Evolutionary conservation across 768 basidiomycete genomes (phyloP).

Genomic region (Collybiopsis confluens): DNA sequence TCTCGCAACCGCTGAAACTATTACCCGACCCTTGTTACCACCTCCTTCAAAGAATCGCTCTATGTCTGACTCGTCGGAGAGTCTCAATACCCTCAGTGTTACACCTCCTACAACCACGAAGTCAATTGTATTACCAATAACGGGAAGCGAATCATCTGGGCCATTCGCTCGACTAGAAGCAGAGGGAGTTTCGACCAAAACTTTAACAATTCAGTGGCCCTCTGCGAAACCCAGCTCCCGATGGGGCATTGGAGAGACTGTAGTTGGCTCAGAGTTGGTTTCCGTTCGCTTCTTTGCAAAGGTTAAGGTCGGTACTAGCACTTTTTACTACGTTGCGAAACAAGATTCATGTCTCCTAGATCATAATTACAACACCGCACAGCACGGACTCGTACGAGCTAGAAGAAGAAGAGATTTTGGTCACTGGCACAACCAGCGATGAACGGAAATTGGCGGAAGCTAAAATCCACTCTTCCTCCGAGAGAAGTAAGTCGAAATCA

Average conservation of each 20-base stretch:
- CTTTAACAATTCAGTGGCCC: constrained; percentile 70
- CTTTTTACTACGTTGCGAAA: too few relatives aligned
- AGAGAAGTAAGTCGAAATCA: constrained; percentile 11
- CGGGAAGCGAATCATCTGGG: constrained; percentile 55
- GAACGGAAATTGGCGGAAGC: constrained; percentile 63
- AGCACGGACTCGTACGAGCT: constrained; percentile 69
- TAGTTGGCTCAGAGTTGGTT: constrained; percentile 55
- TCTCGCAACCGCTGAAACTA: constrained; percentile 14
- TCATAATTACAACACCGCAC: constrained; percentile 47
- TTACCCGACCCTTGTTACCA: constrained; percentile 35
- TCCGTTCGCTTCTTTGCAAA: constrained; percentile 68
- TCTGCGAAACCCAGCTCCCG: constrained; percentile 61
- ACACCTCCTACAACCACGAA: constrained; percentile 16
- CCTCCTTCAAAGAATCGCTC: constrained; percentile 28
- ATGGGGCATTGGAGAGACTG: constrained; percentile 78
- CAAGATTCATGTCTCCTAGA: too few relatives aligned
- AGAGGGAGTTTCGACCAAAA: constrained; percentile 59
- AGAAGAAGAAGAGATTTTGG: constrained; percentile 58
- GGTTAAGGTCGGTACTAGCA: constrained; percentile 61
- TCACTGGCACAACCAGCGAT: constrained; percentile 67
- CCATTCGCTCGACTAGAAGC: constrained; percentile 47
- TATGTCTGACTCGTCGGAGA: constrained; percentile 24
- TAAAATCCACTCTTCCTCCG: constrained; percentile 43
- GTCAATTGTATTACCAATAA: constrained; percentile 46
- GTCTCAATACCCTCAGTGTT: constrained; percentile 21